phyloP scores from a whole-genome alignment of 306 rosid species.

The Carpinus fangiana region DNA sequence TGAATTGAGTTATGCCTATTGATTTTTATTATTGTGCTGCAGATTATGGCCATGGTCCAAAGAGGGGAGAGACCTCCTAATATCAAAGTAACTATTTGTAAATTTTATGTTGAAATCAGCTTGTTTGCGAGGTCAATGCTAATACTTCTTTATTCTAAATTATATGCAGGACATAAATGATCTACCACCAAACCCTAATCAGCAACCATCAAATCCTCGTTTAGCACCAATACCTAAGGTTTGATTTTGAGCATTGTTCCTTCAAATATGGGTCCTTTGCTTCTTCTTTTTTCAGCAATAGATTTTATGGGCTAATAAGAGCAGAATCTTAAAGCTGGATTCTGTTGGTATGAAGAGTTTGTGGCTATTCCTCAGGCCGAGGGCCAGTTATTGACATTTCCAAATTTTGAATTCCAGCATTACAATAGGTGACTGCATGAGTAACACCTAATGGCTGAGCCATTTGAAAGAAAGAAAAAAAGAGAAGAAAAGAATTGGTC shows the following conservation, averaged over 20 bases:
- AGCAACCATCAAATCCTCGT: slow-evolving; percentile 72
- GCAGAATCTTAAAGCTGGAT: slow-evolving; percentile 9
- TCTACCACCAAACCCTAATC: slow-evolving; percentile 71
- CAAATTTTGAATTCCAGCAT: background rate
- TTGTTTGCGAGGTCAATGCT: slow-evolving; percentile 22
- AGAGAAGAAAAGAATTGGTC: background rate
- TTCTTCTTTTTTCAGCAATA: background rate
- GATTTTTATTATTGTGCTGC: slow-evolving; percentile 32
- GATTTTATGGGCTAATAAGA: background rate
- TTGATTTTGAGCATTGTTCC: slow-evolving; percentile 16
- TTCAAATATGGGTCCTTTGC: slow-evolving; percentile 10
- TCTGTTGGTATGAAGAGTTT: slow-evolving; percentile 24
- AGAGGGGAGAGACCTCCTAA: slow-evolving; percentile 89
- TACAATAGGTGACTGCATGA: background rate
- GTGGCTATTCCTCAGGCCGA: background rate
- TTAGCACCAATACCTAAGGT: slow-evolving; percentile 71
- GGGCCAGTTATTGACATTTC: background rate
- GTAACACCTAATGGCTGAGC: background rate
- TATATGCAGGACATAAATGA: slow-evolving; percentile 71
- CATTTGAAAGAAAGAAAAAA: background rate
- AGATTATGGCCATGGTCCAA: slow-evolving; percentile 92
- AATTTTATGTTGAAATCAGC: slow-evolving; percentile 18
- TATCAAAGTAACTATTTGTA: slow-evolving; percentile 56
- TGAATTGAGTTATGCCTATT: slow-evolving; percentile 18
- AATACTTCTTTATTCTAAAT: slow-evolving; percentile 28